Evolutionary conservation across 2,329 filamentous ascomycete genomes (phyloP).

Genomic region (Erysiphe pulchra): DNA sequence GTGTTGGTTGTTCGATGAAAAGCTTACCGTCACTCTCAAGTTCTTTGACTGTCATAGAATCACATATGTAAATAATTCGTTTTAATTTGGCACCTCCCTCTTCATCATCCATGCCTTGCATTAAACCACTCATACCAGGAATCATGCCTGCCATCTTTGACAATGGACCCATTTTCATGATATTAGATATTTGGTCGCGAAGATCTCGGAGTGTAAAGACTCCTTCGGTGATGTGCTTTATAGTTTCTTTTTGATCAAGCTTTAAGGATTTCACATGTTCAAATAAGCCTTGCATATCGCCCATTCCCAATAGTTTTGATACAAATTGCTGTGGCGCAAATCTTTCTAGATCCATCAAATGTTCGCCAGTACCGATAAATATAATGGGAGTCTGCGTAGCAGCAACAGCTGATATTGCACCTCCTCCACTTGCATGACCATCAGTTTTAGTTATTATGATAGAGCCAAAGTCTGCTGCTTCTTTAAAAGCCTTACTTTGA

Average conservation of each 20-base stretch:
- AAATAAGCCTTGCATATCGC: conserved; percentile 80
- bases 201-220: conserved; percentile 90
- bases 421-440: conserved; percentile 81
- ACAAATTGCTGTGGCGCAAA: conserved; percentile 88
- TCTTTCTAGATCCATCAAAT: conserved; percentile 80
- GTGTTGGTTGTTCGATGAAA: conserved; percentile 72
- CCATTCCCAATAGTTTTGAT: conserved; percentile 85
- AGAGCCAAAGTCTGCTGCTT: conserved; percentile 84
- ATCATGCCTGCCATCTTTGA: conserved; percentile 99
- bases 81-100: conserved; percentile 84
- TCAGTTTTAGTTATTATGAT: conserved; percentile 99
- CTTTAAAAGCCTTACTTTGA: conserved; percentile 91
- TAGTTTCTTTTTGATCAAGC: conserved; percentile 92
- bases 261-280: conserved; percentile 93
- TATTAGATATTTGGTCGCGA: conserved; percentile 83
- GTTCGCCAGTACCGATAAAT: conserved; percentile 92
- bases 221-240: conserved; percentile 94
- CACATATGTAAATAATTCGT: conserved; percentile 97
- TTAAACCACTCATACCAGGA: conserved; percentile 76
- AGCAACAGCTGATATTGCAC: conserved; percentile 90
- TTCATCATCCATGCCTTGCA: conserved; percentile 90
- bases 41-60: conserved; percentile 92
- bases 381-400: conserved; percentile 93
- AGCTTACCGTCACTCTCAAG: conserved; percentile 88
- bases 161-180: conserved; percentile 98